Base-by-base conservation (phyloP, 192 early-diverging fungal species). In the Rhizoclosmatium globosum region DNA sequence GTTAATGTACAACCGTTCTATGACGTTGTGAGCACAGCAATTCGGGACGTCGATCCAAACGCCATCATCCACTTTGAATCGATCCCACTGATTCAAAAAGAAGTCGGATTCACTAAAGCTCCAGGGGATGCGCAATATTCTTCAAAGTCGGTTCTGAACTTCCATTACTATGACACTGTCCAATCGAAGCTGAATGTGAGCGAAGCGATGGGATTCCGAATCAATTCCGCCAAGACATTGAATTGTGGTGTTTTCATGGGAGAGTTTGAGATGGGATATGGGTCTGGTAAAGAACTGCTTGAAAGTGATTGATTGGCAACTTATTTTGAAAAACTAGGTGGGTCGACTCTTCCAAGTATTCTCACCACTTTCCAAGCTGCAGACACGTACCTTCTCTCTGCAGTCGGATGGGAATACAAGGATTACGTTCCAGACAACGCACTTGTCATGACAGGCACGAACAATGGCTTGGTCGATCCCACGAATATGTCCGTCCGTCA, bases 41-140 rank as follows among this genome's bases (percentile, higher is more conserved):
- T 92, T 46, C 83, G 89, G 23, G 1, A 79, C 21, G 87, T 88
- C 13, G 86, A 91, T 48, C 82, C 81, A n/a, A 82, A 84, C 19
- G 86, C 87, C 1, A 59, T 92, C 48, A 76, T 92, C n/a, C 86
- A 84, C 67, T 92, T 90, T 76, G 89, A 90, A 68, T 95, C 11
- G 92, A 92, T 76, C 9, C 38, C 74, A 4, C 53, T 73, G 72
- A 66, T 67, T 46, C 71, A 80, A 57, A 57, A 65, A 23, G 46
- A 31, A 41, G 69, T 47, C n/a, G 69, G 71, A 6, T 80, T 80
- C 57, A 80, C 61, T 9, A 50, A 43, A 38, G 79, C 50, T 15
- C 79, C 79, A 38, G 73, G 73, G n/a, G 64, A 53, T 13, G 4
- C 66, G 11, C 41, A 23, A 3, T 66, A 73, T 66, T 21, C 58